Percentiles rank a stretch among this genome's conserved stretches.
phyloP scores from a whole-genome alignment of 306 rosid species.

The Chamaecrista fasciculata region DNA sequence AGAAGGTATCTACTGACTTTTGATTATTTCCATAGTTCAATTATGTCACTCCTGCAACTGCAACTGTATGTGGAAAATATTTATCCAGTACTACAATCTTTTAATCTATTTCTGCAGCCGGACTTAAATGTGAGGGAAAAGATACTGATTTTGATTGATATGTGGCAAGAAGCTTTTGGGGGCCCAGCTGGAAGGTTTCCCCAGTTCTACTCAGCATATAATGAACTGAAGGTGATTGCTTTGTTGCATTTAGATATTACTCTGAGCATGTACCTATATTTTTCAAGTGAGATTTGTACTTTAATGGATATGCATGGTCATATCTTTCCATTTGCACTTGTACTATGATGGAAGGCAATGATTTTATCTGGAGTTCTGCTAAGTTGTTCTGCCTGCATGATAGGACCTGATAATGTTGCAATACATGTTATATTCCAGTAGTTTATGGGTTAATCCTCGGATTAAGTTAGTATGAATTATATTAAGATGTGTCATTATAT shows the following conservation, averaged over 20 bases:
- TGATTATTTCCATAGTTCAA: conserved; percentile 1
- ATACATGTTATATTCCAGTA: conserved; percentile 8
- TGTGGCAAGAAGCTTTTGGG: conserved; percentile 83
- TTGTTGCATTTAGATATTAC: not conserved
- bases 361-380: not conserved
- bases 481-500: not conserved
- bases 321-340: not conserved
- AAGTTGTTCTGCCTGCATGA: conserved; percentile 5
- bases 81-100: conserved; percentile 3
- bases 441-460: conserved; percentile 6
- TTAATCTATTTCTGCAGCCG: conserved; percentile 55
- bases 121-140: conserved; percentile 68
- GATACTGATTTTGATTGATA: conserved; percentile 58
- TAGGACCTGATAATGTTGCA: not conserved
- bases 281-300: not conserved
- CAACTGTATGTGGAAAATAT: not conserved
- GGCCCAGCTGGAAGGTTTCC: conserved; percentile 65
- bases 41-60: not conserved
- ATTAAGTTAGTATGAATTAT: not conserved
- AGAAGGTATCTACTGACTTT: conserved; percentile 47
- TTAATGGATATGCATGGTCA: not conserved
- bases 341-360: not conserved
- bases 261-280: not conserved
- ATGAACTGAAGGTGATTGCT: conserved; percentile 56
- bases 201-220: conserved; percentile 62